Conservation (phyloP, 331 rosid genomes). For the Malus hybrid region DNA sequence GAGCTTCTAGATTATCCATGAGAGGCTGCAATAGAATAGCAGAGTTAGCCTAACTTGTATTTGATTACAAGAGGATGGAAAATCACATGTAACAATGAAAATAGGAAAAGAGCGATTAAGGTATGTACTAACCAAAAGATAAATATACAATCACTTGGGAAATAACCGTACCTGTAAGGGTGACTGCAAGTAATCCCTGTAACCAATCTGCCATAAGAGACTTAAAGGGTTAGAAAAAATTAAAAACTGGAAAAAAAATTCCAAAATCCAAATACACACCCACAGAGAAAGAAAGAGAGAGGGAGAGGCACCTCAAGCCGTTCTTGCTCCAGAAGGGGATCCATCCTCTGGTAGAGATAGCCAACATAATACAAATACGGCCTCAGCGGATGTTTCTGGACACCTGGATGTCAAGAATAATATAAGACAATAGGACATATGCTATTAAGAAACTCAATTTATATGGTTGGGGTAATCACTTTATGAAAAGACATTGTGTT, state of each 20-base stretch:
- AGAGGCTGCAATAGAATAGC: constrained; percentile 63
- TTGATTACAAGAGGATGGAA: neutral
- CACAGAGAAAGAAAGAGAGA: neutral
- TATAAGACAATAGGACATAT: neutral
- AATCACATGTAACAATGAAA: neutral
- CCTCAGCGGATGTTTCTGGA: constrained; percentile 61
- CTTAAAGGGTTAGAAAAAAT: constrained; percentile 30
- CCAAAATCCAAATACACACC: neutral
- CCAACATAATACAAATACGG: constrained; percentile 77
- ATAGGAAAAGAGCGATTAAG: neutral
- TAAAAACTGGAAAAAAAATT: neutral
- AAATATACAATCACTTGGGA: neutral
- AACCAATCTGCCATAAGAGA: constrained; percentile 69
- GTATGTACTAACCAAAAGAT: neutral
- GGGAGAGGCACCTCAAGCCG: constrained; percentile 67
- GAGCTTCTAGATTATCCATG: constrained; percentile 99
- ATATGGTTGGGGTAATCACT: neutral
- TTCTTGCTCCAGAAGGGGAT: constrained; percentile 88
- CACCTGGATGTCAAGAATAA: constrained; percentile 31
- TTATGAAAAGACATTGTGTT: neutral
- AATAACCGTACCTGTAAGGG: constrained; percentile 79
- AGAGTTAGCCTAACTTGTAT: neutral
- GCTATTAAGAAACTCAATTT: neutral
- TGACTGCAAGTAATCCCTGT: constrained; percentile 92
- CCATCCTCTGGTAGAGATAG: constrained; percentile 78